Evolutionary conservation across 768 basidiomycete genomes (phyloP).

Genomic region (Podaxis sp.): DNA sequence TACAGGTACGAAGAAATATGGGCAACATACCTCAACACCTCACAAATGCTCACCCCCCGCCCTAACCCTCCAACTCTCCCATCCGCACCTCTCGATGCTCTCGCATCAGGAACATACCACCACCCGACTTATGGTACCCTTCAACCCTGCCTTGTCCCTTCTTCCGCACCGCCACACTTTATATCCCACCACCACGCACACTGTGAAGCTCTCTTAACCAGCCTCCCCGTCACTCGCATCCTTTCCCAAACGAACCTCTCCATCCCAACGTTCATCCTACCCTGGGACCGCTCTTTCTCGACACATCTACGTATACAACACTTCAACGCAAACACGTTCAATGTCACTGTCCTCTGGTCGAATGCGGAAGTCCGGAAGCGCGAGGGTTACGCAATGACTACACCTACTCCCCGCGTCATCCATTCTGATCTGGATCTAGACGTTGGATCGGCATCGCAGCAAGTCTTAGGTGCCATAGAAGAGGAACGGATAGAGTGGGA

Average conservation of each 20-base stretch:
- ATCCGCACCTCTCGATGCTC: slow-evolving; percentile 20
- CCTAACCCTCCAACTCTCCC: slow-evolving; percentile 25
- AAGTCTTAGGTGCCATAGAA: too few relatives aligned
- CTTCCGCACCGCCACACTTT: background rate
- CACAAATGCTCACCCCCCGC: slow-evolving; percentile 25
- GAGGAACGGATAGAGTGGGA: background rate
- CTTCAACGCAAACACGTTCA: slow-evolving; percentile 38
- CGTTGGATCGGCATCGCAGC: too few relatives aligned
- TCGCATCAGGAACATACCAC: slow-evolving; percentile 28
- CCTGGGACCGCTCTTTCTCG: slow-evolving; percentile 34
- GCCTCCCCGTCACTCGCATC: slow-evolving; percentile 28
- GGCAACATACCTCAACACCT: slow-evolving; percentile 23
- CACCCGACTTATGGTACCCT: slow-evolving; percentile 38
- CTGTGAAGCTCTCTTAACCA: slow-evolving; percentile 23
- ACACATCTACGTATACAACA: slow-evolving; percentile 38
- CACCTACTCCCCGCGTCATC: too few relatives aligned
- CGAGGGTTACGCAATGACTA: slow-evolving; percentile 23
- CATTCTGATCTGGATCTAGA: too few relatives aligned
- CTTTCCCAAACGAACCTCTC: slow-evolving; percentile 25
- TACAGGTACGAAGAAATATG: slow-evolving; percentile 29
- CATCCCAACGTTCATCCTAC: slow-evolving; percentile 34
- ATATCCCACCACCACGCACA: slow-evolving; percentile 16
- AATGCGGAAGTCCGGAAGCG: slow-evolving; percentile 29
- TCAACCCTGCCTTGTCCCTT: slow-evolving; percentile 32
- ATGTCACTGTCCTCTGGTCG: slow-evolving; percentile 37